These are phyloP conservation scores for Penicillium sp. DNA, from an alignment of 2,329 filamentous ascomycete genomes.

Conservation along the genomic window DNA sequence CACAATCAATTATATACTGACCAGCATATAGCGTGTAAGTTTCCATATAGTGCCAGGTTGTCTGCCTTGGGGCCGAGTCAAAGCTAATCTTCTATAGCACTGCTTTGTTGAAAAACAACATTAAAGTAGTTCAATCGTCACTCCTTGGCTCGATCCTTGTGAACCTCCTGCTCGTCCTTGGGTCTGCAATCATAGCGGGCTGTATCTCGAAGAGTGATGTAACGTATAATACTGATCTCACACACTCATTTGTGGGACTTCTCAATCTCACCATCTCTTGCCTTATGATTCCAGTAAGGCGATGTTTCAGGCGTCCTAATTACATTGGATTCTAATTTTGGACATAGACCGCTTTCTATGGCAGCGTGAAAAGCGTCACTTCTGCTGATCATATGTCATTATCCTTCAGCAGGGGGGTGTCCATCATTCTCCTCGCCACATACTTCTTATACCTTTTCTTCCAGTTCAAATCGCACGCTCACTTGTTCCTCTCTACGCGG, in stretches of 20 bases:
- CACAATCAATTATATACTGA: background rate
- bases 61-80: conserved; percentile 33
- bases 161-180: conserved; percentile 79
- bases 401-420: conserved; percentile 69
- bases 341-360: conserved; percentile 72
- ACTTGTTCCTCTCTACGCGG: background rate
- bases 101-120: conserved; percentile 59
- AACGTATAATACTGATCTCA: conserved; percentile 88
- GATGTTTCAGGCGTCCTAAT: conserved; percentile 26
- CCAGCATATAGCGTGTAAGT: background rate
- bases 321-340: conserved; percentile 28
- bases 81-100: background rate
- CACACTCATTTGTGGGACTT: conserved; percentile 87
- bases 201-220: conserved; percentile 80
- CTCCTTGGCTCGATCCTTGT: conserved; percentile 81
- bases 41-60: background rate
- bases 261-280: conserved; percentile 85
- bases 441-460: conserved; percentile 18
- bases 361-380: conserved; percentile 66
- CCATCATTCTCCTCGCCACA: background rate
- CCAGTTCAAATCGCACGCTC: conserved; percentile 6
- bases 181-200: conserved; percentile 82
- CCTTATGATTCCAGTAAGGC: conserved; percentile 69
- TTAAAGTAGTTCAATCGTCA: conserved; percentile 84
- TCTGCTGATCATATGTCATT: conserved; percentile 61